Percentiles rank a stretch among this genome's conserved stretches.
phyloP scores from a whole-genome alignment of 1,139 yeast genomes.

The Zygosaccharomyces sapae region DNA sequence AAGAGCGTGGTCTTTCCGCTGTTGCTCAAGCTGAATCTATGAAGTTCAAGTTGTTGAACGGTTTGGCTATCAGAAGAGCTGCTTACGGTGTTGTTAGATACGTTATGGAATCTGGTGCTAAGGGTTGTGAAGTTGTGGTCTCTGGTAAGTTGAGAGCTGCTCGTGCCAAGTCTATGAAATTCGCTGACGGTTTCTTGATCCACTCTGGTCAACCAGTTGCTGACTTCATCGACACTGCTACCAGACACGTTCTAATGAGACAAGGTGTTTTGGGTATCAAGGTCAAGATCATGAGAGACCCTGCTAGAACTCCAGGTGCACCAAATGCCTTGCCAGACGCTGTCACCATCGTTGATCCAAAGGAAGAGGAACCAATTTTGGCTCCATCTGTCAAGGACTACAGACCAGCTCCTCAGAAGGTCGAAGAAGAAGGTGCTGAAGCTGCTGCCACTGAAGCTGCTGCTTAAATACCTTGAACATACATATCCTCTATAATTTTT shows the following conservation, averaged over 20 bases:
- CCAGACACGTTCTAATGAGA: conserved; percentile 99
- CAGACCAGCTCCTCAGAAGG: conserved; percentile 43
- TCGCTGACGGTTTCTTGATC: conserved; percentile 99
- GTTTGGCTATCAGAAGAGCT: conserved; percentile 99
- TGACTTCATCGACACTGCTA: conserved; percentile 97
- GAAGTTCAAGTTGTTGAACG: conserved; percentile 96
- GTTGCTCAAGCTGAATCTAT: conserved; percentile 99
- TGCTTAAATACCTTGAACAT: conserved; percentile 19
- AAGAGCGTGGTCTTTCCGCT: conserved; percentile 99
- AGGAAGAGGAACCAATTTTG: conserved; percentile 87
- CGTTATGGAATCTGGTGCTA: conserved; percentile 99
- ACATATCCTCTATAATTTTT: conserved; percentile 1
- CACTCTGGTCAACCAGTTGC: conserved; percentile 99
- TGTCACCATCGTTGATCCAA: conserved; percentile 92
- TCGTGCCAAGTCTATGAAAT: conserved; percentile 99
- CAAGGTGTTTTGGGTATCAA: conserved; percentile 99
- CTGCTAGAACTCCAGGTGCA: conserved; percentile 86
- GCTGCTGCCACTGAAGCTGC: conserved; percentile 31
- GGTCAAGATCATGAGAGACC: conserved; percentile 99
- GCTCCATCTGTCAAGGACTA: conserved; percentile 82
- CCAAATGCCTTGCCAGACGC: conserved; percentile 95
- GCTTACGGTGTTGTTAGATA: conserved; percentile 99
- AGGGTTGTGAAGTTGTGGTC: conserved; percentile 99
- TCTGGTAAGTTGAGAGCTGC: conserved; percentile 99
- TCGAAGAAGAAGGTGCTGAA: conserved; percentile 27